Conservation (phyloP, 2,329 filamentous ascomycete genomes). For the Fusarium tanahbumbuense region DNA sequence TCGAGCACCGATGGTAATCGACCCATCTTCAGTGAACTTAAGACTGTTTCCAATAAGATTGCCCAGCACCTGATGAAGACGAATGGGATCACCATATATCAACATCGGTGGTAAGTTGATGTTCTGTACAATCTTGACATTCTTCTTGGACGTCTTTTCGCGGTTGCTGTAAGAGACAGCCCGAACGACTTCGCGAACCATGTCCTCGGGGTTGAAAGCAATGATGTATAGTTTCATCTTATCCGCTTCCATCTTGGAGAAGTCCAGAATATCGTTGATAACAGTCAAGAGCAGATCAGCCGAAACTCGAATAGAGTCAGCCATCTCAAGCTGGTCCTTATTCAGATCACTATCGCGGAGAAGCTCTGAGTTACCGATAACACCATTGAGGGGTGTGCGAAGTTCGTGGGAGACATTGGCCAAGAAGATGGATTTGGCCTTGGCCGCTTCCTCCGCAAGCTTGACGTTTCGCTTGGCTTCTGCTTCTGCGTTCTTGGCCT, state of each 20-base stretch:
- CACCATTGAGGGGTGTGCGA: slow-evolving; percentile 85
- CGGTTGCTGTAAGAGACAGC: slow-evolving; percentile 74
- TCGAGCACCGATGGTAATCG: slow-evolving; percentile 83
- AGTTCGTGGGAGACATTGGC: slow-evolving; percentile 85
- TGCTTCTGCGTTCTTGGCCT: slow-evolving; percentile 80
- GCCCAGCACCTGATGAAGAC: slow-evolving; percentile 75
- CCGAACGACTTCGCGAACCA: slow-evolving; percentile 74
- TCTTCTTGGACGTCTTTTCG: slow-evolving; percentile 71
- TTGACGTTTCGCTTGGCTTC: slow-evolving; percentile 83
- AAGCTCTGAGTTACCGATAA: slow-evolving; percentile 89
- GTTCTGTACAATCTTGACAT: slow-evolving; percentile 74
- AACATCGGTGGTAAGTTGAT: slow-evolving; percentile 81
- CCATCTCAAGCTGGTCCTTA: slow-evolving; percentile 83
- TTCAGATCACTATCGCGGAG: slow-evolving; percentile 80
- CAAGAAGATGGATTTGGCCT: slow-evolving; percentile 84
- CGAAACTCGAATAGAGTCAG: slow-evolving; percentile 86
- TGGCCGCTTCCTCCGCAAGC: slow-evolving; percentile 84
- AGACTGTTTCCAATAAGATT: slow-evolving; percentile 94
- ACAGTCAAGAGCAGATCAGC: slow-evolving; percentile 89
- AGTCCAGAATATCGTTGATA: slow-evolving; percentile 96
- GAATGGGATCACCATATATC: slow-evolving; percentile 74
- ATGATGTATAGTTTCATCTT: slow-evolving; percentile 84
- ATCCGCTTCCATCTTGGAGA: slow-evolving; percentile 92
- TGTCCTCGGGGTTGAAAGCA: slow-evolving; percentile 74
- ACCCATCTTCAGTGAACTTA: slow-evolving; percentile 90